Evolutionary conservation across 2,329 filamentous ascomycete species (phyloP).

Genomic region (Pseudogymnoascus sp.): DNA sequence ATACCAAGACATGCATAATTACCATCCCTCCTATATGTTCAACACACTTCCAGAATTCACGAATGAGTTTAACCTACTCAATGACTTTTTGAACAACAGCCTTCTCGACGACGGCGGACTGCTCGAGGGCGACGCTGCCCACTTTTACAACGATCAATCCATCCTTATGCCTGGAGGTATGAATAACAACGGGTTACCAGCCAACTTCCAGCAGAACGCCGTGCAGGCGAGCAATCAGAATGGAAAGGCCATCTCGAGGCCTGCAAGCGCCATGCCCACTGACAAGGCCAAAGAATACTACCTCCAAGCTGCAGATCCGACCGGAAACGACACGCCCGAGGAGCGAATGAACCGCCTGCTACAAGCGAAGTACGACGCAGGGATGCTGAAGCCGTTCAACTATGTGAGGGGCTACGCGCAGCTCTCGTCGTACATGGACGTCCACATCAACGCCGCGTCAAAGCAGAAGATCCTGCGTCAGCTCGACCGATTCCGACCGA

Average conservation of each 20-base stretch:
- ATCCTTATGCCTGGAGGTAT: constrained; percentile 38
- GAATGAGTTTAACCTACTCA: constrained; percentile 93
- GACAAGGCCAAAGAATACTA: constrained; percentile 78
- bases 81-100: constrained; percentile 91
- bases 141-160: constrained; percentile 50
- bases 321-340: constrained; percentile 76
- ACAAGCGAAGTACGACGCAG: constrained; percentile 92
- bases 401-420: constrained; percentile 94
- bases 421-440: constrained; percentile 84
- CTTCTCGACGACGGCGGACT: constrained; percentile 75
- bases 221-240: constrained; percentile 32
- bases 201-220: constrained; percentile 28
- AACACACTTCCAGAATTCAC: constrained; percentile 71
- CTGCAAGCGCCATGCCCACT: constrained; percentile 49
- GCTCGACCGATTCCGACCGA: constrained; percentile 85
- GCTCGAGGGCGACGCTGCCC: constrained; percentile 58
- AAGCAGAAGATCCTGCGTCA: constrained; percentile 89
- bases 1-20: constrained; percentile 89
- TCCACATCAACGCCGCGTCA: constrained; percentile 70
- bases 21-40: constrained; percentile 93
- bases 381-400: constrained; percentile 92
- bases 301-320: constrained; percentile 90
- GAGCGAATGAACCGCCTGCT: constrained; percentile 92
- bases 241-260: constrained; percentile 50
- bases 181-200: constrained; percentile 30